Percentiles rank a stretch among this genome's conserved stretches.
phyloP scores from a whole-genome alignment of 2,329 filamentous ascomycete species.

The Aureobasidium sp. region DNA sequence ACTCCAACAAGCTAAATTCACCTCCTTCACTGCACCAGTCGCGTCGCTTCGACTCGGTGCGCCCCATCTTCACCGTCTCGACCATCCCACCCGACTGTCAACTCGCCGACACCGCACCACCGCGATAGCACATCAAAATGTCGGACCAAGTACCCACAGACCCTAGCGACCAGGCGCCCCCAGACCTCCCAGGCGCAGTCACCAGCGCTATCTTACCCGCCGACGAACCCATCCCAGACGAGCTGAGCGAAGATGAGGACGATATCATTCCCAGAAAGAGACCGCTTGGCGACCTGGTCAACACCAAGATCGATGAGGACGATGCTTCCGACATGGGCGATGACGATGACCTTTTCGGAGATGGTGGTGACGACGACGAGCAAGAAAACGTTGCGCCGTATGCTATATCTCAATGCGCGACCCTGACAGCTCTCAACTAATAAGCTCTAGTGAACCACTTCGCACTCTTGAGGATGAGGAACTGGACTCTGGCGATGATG shows the following conservation, averaged over 20 bases:
- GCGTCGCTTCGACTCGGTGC: not conserved
- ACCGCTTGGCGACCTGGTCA: constrained; percentile 15
- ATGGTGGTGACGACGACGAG: constrained; percentile 31
- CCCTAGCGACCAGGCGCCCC: not conserved
- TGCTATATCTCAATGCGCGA: not conserved
- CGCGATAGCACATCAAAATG: not conserved
- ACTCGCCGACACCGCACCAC: not conserved
- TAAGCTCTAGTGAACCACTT: constrained; percentile 17
- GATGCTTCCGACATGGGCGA: constrained; percentile 27
- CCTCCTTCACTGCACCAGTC: not conserved
- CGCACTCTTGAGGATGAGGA: constrained; percentile 55
- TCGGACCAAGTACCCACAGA: constrained; percentile 1
- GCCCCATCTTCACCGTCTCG: not conserved
- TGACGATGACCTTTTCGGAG: constrained; percentile 41
- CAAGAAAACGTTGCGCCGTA: constrained; percentile 21
- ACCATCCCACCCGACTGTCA: not conserved
- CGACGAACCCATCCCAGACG: constrained; percentile 18
- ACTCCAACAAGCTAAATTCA: not conserved
- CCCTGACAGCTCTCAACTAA: not conserved
- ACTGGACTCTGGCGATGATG: constrained; percentile 54
- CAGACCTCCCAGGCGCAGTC: constrained; percentile 18
- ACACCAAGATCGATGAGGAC: constrained; percentile 18
- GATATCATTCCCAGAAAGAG: constrained; percentile 19
- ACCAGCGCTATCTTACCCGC: constrained; percentile 26
- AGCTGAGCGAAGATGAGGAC: constrained; percentile 19